Conservation (phyloP, 2,329 filamentous ascomycete species). For the Zasmidium citrigriseum region DNA sequence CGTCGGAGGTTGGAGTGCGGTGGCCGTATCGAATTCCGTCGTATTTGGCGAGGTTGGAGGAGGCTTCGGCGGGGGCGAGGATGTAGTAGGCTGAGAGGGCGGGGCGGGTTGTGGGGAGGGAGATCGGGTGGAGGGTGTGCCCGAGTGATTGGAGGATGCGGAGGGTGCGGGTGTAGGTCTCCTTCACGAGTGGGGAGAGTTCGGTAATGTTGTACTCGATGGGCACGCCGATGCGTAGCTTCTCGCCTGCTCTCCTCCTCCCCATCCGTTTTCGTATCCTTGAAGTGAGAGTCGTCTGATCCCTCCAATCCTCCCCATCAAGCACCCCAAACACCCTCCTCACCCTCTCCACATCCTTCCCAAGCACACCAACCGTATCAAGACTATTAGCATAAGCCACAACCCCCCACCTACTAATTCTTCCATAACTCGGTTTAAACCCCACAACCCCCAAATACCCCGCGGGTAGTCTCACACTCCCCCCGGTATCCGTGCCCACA, state of each 20-base stretch:
- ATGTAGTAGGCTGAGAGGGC: constrained; percentile 94
- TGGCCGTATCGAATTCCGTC: constrained; percentile 92
- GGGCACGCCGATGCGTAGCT: constrained; percentile 59
- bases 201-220: constrained; percentile 86
- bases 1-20: constrained; percentile 56
- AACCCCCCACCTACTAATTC: constrained; percentile 82
- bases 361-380: constrained; percentile 82
- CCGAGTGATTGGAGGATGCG: constrained; percentile 63
- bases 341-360: constrained; percentile 54
- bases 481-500: constrained; percentile 90
- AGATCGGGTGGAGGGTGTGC: constrained; percentile 72
- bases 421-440: constrained; percentile 89
- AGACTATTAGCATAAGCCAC: constrained; percentile 91
- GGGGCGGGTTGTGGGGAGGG: constrained; percentile 78
- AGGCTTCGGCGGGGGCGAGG: constrained; percentile 90
- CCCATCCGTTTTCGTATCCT: constrained; percentile 55
- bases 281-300: constrained; percentile 71
- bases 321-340: constrained; percentile 48
- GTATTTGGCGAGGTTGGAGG: constrained; percentile 94
- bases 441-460: constrained; percentile 82
- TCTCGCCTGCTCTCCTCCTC: constrained; percentile 7
- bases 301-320: constrained; percentile 64
- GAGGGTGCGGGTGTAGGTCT: constrained; percentile 68
- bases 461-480: constrained; percentile 82
- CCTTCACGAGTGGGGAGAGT: constrained; percentile 68